Conservation (phyloP, 495 filamentous ascomycete genomes). For the Amniculicola lignicola region DNA sequence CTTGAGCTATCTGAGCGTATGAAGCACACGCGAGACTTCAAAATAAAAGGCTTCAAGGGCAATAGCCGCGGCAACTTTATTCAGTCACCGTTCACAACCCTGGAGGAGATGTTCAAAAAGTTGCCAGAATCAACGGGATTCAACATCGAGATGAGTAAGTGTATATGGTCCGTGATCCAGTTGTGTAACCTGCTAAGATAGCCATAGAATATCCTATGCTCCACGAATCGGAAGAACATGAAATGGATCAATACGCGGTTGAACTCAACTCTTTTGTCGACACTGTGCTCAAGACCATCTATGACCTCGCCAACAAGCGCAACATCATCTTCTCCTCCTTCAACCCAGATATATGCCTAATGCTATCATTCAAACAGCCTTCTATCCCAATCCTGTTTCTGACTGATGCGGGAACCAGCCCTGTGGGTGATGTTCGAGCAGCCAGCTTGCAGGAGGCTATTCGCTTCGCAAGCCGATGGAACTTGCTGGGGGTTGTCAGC, state of each 20-base stretch:
- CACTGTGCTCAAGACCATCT: constrained; percentile 83
- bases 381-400: constrained; percentile 93
- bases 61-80: constrained; percentile 93
- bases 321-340: constrained; percentile 95
- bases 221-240: constrained; percentile 85
- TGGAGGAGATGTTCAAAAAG: constrained; percentile 88
- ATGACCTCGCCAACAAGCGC: constrained; percentile 66
- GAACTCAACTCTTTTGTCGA: constrained; percentile 98
- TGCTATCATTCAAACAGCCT: constrained; percentile 93
- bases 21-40: constrained; percentile 95
- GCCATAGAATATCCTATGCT: constrained; percentile 83
- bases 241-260: constrained; percentile 96
- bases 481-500: constrained; percentile 84
- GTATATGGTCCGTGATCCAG: neutral
- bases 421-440: constrained; percentile 84
- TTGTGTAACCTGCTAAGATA: neutral
- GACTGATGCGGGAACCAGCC: constrained; percentile 74
- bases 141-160: constrained; percentile 88
- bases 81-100: constrained; percentile 88
- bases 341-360: constrained; percentile 92
- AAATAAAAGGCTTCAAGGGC: constrained; percentile 89
- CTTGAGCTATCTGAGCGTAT: constrained; percentile 72
- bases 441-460: constrained; percentile 92
- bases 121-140: constrained; percentile 80
- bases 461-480: constrained; percentile 91